Evolutionary conservation across 495 filamentous ascomycete species (phyloP), one percentile per base, ranked within the genome.

Genomic region (Cercophora newfieldiana): DNA sequence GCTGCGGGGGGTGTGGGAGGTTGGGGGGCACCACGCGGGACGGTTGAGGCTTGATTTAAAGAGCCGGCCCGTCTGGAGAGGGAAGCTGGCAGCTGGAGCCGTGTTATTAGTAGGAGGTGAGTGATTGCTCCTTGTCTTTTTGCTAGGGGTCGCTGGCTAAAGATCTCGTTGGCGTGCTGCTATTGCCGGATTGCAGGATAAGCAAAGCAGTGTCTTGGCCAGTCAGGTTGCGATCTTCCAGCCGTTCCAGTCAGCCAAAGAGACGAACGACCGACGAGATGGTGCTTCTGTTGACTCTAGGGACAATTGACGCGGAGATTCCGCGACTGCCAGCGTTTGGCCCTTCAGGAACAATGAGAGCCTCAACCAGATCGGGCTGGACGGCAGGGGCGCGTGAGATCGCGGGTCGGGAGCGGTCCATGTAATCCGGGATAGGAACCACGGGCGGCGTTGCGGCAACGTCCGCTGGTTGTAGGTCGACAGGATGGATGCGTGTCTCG

Each of bases 131-230:
- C 56, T 47, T 30, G 44, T 50, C 25, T 61, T 19, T 56, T 19
- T 56, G 51, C 25, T 29, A 6, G 24, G 47, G 49, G 24, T 26
- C 47, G 33, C 33, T 50, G 18, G 8, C 33, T 44, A 49, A 49
- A 61, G 47, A 30, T 61, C 24, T 48, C 25, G 59, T 61, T 61
- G 59, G 59, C 29, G 61, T 58, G 59, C 53, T 66, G 56, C 60
- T 68, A 67, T 63, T 69, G 64, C 71, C 61, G 50, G 56, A 65
- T 55, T 72, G 73, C 66, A 69, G 69, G 64, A 73, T 68, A 72
- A 71, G 62, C 67, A 75, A 30, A 57, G 26, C 59, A 33, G 26
- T 12, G 54, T 60, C 63, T 67, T 70, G 70, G 68, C 73, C 73
- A 75, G 66, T 72, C 73, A 75, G 58, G 63, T 69, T 51, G 51